Evolutionary conservation across 768 basidiomycete species (phyloP).

Genomic region (Plicaturopsis crispa): DNA sequence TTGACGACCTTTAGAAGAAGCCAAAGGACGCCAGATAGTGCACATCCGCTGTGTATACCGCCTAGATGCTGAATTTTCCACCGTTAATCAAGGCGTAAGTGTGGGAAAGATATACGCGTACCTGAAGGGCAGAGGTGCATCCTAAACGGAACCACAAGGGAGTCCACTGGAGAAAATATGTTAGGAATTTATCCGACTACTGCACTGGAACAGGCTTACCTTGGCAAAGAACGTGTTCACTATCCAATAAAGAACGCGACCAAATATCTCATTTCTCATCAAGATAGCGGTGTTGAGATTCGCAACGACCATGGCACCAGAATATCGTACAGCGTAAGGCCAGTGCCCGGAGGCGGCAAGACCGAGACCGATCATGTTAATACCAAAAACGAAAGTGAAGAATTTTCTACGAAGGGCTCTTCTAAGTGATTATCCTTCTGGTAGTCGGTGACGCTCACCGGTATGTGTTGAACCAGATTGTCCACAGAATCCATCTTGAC

Average conservation of each 20-base stretch:
- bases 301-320: conserved; percentile 66
- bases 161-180: conserved; percentile 43
- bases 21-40: conserved; percentile 64
- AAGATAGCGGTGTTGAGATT: conserved; percentile 69
- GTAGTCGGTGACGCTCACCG: conserved; percentile 31
- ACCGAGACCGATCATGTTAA: conserved; percentile 55
- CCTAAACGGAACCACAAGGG: conserved; percentile 66
- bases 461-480: conserved; percentile 77
- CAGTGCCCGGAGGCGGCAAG: conserved; percentile 59
- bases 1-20: conserved; percentile 54
- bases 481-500: conserved; percentile 52
- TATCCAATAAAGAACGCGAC: conserved; percentile 63
- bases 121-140: conserved; percentile 69
- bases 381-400: conserved; percentile 49
- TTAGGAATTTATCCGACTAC: background rate
- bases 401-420: conserved; percentile 48
- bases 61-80: conserved; percentile 52
- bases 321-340: conserved; percentile 58
- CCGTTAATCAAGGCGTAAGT: conserved; percentile 5
- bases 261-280: conserved; percentile 78
- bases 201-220: conserved; percentile 24
- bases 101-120: conserved; percentile 12
- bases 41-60: conserved; percentile 74
- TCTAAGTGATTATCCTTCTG: background rate
- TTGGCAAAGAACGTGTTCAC: conserved; percentile 76